Conservation (phyloP, 495 filamentous ascomycete genomes). For the Aspergillus bertholletiae region DNA sequence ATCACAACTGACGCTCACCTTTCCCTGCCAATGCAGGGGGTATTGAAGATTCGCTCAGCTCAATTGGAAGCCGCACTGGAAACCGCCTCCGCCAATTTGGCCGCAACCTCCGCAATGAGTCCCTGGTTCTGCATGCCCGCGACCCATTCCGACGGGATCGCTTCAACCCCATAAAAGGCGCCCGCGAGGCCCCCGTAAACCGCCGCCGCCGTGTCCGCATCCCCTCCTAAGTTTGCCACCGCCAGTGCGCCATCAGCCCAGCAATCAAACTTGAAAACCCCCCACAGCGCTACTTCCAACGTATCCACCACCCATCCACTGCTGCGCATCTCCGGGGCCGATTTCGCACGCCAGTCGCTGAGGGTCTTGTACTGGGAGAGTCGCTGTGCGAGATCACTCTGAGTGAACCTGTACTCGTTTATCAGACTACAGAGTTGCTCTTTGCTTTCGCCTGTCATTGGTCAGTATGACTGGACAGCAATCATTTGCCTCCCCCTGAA, state of each 20-base stretch:
- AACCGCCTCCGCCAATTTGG: not conserved
- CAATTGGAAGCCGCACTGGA: not conserved
- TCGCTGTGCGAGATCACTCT: constrained; percentile 15
- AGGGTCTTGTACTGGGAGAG: constrained; percentile 17
- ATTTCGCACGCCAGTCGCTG: constrained; percentile 15
- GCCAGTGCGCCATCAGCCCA: constrained; percentile 41
- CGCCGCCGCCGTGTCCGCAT: constrained; percentile 50
- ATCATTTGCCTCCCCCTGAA: not conserved
- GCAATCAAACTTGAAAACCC: constrained; percentile 35
- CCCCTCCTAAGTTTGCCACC: constrained; percentile 45
- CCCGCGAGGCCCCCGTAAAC: constrained; percentile 48
- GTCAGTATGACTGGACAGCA: not conserved
- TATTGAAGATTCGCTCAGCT: not conserved
- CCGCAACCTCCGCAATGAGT: constrained; percentile 16
- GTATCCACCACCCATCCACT: constrained; percentile 47
- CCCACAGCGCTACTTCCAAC: constrained; percentile 45
- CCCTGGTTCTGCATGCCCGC: constrained; percentile 24
- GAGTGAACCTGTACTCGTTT: constrained; percentile 16
- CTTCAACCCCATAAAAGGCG: constrained; percentile 38
- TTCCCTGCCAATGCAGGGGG: too few species aligned
- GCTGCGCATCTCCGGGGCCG: constrained; percentile 21
- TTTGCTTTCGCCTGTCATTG: constrained; percentile 18
- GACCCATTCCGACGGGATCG: constrained; percentile 32
- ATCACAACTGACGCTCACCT: too few species aligned
- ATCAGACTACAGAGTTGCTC: constrained; percentile 13